Conservation (phyloP, 805 yeast genomes). For the Lipomyces chichibuensis region DNA sequence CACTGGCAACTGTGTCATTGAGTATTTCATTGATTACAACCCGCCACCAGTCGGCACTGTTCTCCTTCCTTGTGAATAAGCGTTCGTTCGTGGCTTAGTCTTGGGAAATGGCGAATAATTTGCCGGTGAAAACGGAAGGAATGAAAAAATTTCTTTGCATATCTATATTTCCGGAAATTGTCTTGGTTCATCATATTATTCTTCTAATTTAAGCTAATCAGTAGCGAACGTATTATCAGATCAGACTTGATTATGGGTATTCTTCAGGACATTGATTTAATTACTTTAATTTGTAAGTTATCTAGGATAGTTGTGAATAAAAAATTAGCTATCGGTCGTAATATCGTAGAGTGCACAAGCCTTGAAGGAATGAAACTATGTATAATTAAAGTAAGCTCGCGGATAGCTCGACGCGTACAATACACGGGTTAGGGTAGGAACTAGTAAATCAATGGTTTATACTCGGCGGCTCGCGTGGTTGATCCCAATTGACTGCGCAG, state of each 20-base stretch:
- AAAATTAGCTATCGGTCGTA: not conserved
- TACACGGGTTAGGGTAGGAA: no score
- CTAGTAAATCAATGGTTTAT: no score
- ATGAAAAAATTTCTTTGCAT: not conserved
- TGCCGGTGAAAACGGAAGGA: not conserved
- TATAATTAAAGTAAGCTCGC: no score
- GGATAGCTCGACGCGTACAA: no score
- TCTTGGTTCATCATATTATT: no score
- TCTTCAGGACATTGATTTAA: not conserved
- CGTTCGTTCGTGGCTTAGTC: not conserved
- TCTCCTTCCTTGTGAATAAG: slow-evolving; percentile 29
- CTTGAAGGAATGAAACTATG: no score
- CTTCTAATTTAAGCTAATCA: not conserved
- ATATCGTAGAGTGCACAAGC: not conserved
- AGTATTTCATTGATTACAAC: slow-evolving; percentile 35
- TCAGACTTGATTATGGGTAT: not conserved
- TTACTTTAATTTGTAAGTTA: not conserved
- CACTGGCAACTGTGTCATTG: slow-evolving; percentile 30
- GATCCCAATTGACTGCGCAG: no score
- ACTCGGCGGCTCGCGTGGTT: no score
- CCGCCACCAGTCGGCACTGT: slow-evolving; percentile 37
- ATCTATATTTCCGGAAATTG: not conserved
- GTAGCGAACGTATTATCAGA: not conserved
- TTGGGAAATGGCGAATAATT: not conserved
- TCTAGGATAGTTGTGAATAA: not conserved